phyloP scores from a whole-genome alignment of 306 rosid genomes.

The Crotalaria pallida region DNA sequence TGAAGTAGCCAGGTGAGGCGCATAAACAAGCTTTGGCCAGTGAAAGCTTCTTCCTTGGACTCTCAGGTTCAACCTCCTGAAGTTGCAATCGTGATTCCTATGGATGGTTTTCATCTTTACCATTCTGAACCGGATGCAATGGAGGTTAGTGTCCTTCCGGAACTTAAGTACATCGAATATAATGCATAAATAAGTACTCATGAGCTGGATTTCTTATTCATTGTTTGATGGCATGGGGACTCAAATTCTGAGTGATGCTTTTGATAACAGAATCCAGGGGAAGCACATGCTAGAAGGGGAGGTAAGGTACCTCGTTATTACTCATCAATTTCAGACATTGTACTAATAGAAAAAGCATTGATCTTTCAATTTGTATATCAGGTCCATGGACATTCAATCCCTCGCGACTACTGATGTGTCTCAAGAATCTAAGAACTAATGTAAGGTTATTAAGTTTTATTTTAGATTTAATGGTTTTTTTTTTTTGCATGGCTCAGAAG shows the following conservation, averaged over 20 bases:
- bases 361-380: slow-evolving; percentile 52
- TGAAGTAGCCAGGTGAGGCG: slow-evolving; percentile 70
- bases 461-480: slow-evolving; percentile 11
- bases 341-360: slow-evolving; percentile 20
- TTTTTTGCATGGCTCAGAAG: not conserved
- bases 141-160: slow-evolving; percentile 54
- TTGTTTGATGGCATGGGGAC: not conserved
- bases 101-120: slow-evolving; percentile 97
- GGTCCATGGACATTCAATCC: slow-evolving; percentile 99
- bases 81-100: slow-evolving; percentile 69
- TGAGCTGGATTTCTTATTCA: not conserved
- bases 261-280: slow-evolving; percentile 72
- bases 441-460: slow-evolving; percentile 32
- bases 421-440: slow-evolving; percentile 64
- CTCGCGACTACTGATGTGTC: slow-evolving; percentile 48
- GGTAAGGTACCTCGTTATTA: slow-evolving; percentile 49
- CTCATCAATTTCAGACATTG: slow-evolving; percentile 25
- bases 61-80: slow-evolving; percentile 54
- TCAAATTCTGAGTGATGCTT: slow-evolving; percentile 23
- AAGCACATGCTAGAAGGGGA: slow-evolving; percentile 97
- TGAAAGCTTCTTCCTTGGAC: slow-evolving; percentile 53
- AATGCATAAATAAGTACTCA: not conserved
- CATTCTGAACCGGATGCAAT: too few species aligned
- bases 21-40: slow-evolving; percentile 65
- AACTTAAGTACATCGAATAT: not conserved